These are phyloP conservation scores for Prunus davidiana DNA, from an alignment of 306 rosid genomes.

Conservation along the genomic window DNA sequence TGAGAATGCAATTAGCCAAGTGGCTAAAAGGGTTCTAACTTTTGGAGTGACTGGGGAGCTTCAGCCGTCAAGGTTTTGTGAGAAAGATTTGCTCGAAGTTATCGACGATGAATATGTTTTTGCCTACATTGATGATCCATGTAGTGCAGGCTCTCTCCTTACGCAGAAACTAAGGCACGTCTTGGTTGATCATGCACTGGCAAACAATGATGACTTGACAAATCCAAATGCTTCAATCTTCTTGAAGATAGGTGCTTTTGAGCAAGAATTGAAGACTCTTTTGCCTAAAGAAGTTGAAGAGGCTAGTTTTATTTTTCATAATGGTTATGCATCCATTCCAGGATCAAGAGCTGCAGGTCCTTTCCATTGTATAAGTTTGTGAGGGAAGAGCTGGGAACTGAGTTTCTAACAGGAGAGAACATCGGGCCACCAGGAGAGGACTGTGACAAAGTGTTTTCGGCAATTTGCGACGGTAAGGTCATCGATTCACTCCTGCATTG, in stretches of 20 bases:
- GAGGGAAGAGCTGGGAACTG: not conserved
- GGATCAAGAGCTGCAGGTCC: not conserved
- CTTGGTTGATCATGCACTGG: slow-evolving; percentile 3
- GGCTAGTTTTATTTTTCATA: slow-evolving; percentile 28
- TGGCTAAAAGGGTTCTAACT: slow-evolving; percentile 32
- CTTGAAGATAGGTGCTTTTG: slow-evolving; percentile 35
- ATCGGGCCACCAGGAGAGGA: not conserved
- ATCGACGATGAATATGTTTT: not conserved
- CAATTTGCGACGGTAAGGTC: not conserved
- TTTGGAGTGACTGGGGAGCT: slow-evolving; percentile 31
- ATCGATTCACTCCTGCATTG: not conserved
- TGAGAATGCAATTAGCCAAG: slow-evolving; percentile 32
- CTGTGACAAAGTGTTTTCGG: not conserved
- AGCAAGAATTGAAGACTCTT: slow-evolving; percentile 35
- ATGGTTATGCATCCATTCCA: slow-evolving; percentile 31
- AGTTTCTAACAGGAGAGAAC: not conserved
- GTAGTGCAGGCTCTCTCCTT: slow-evolving; percentile 29
- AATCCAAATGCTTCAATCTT: slow-evolving; percentile 27
- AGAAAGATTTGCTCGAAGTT: slow-evolving; percentile 25
- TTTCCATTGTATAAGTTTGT: not conserved
- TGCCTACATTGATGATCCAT: slow-evolving; percentile 38
- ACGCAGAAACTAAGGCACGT: slow-evolving; percentile 41
- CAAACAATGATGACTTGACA: slow-evolving; percentile 22
- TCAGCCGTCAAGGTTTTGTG: slow-evolving; percentile 34
- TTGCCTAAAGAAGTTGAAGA: slow-evolving; percentile 37